Percentiles rank a stretch among this genome's conserved stretches.
These are phyloP conservation scores for Suillus sp. DNA, from an alignment of 768 basidiomycete genomes.

Conservation along the genomic window DNA sequence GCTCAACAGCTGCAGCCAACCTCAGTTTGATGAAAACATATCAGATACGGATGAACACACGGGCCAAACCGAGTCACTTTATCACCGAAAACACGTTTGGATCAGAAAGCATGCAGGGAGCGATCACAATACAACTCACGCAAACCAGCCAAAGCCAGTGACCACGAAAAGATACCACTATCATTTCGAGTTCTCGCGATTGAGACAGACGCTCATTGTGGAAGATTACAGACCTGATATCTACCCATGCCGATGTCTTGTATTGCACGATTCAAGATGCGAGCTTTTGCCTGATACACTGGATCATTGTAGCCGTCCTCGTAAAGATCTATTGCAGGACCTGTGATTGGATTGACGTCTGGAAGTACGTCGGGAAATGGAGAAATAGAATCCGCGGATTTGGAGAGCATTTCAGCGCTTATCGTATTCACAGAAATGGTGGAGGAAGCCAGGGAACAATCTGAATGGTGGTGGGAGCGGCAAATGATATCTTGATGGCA, in stretches of 20 bases:
- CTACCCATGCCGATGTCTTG: slow-evolving; percentile 60
- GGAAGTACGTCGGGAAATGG: background rate
- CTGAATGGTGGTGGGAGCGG: background rate
- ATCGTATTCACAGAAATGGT: background rate
- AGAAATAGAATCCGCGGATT: too few relatives aligned
- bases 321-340: slow-evolving; percentile 30
- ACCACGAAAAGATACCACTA: slow-evolving; percentile 43
- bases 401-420: background rate
- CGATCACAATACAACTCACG: slow-evolving; percentile 26
- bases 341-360: background rate
- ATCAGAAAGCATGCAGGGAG: background rate
- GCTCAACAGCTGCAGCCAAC: slow-evolving; percentile 35
- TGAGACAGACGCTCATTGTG: background rate
- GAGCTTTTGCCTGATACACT: slow-evolving; percentile 52
- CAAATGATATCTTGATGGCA: background rate
- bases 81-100: background rate
- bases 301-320: slow-evolving; percentile 43
- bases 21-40: background rate
- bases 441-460: background rate
- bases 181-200: background rate
- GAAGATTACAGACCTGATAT: slow-evolving; percentile 44
- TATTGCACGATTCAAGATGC: slow-evolving; percentile 46
- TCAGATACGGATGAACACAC: slow-evolving; percentile 23
- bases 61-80: slow-evolving; percentile 38
- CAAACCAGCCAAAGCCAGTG: slow-evolving; percentile 45